Evolutionary conservation across 129 eudicot genomes (phyloP).

Genomic region (Mikania micrantha): DNA sequence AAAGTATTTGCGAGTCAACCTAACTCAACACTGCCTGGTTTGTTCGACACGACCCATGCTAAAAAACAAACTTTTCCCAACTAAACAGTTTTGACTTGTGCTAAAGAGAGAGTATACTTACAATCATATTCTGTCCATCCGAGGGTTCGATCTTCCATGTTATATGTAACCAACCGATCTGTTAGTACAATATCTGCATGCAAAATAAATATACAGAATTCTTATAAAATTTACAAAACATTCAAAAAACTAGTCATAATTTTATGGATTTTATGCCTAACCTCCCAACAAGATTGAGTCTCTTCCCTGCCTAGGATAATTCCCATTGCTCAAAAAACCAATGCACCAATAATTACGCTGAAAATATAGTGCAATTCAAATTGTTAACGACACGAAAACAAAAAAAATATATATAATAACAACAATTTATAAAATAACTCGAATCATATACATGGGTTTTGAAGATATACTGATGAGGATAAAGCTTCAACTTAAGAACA

Average conservation of each 20-base stretch:
- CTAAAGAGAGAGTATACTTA: slow-evolving; percentile 31
- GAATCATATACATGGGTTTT: slow-evolving; percentile 34
- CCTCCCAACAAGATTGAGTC: slow-evolving; percentile 75
- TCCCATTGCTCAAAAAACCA: slow-evolving; percentile 69
- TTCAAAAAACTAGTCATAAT: neutral
- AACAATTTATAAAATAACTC: neutral
- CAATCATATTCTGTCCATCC: slow-evolving; percentile 83
- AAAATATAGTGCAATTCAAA: neutral
- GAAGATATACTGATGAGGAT: slow-evolving; percentile 77
- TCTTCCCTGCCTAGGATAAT: slow-evolving; percentile 50
- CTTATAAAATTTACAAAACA: neutral
- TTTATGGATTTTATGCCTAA: slow-evolving; percentile 19
- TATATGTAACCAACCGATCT: slow-evolving; percentile 58
- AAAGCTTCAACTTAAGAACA: slow-evolving; percentile 43
- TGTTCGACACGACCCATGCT: neutral
- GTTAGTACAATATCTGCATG: slow-evolving; percentile 59
- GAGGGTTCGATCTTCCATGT: slow-evolving; percentile 59
- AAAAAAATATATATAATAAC: no score
- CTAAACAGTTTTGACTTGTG: neutral
- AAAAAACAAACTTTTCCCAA: neutral
- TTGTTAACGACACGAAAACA: neutral
- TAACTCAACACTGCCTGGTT: neutral
- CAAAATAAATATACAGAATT: neutral
- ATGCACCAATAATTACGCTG: slow-evolving; percentile 63
- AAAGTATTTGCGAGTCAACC: neutral